Percentiles rank a stretch among this genome's conserved stretches.
Conservation (phyloP, 108 stramenopile genomes). For the Cyclotella cryptica region DNA sequence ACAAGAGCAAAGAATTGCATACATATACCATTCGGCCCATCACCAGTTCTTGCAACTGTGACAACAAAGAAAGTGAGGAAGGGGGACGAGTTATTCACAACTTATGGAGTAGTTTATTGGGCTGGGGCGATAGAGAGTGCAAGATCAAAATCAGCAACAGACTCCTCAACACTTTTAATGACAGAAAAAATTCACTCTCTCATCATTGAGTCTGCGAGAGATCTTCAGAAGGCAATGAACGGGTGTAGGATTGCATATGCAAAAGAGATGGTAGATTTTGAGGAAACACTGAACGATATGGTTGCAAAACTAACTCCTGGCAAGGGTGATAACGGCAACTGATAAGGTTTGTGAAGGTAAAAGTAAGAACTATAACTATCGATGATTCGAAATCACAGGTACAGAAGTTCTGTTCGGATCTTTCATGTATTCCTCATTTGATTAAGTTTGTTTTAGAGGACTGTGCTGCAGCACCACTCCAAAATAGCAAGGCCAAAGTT, state of each 20-base stretch:
- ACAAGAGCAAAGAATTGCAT: slow-evolving; percentile 53
- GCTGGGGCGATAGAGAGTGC: slow-evolving; percentile 19
- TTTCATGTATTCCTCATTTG: too few species aligned
- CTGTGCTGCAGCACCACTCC: too few species aligned
- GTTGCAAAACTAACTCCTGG: not conserved
- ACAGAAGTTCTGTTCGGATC: too few species aligned
- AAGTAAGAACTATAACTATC: too few species aligned
- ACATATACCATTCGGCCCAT: slow-evolving; percentile 43
- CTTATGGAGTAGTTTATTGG: slow-evolving; percentile 49
- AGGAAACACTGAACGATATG: not conserved
- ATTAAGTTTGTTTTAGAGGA: too few species aligned
- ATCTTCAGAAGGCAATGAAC: slow-evolving; percentile 33
- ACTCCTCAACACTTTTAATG: slow-evolving; percentile 12
- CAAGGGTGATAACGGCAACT: too few species aligned
- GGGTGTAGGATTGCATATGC: slow-evolving; percentile 7
- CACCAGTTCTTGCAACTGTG: slow-evolving; percentile 41
- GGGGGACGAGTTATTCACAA: slow-evolving; percentile 43
- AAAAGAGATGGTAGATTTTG: slow-evolving; percentile 20
- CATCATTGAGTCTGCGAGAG: slow-evolving; percentile 38
- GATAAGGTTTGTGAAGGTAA: too few species aligned
- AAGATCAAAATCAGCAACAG: not conserved
- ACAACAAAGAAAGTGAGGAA: slow-evolving; percentile 50
- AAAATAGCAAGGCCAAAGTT: too few species aligned
- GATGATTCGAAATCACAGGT: too few species aligned
- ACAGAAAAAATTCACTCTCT: slow-evolving; percentile 31